Conservation (phyloP, 176 grass and related monocot species). For the Cenchrus purpureus region DNA sequence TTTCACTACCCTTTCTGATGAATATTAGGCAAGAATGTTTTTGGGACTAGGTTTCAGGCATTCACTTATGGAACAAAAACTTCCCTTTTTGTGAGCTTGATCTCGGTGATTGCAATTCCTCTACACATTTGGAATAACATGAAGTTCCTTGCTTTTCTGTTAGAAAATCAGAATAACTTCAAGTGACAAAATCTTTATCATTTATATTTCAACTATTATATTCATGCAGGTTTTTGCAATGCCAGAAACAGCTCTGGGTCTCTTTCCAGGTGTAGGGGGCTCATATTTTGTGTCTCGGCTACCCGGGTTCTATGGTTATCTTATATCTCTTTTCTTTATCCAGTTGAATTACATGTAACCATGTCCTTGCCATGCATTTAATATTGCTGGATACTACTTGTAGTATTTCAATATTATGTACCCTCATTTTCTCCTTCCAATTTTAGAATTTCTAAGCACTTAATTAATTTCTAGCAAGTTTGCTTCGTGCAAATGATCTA, state of each 20-base stretch:
- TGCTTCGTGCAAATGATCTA: neutral
- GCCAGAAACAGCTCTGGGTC: constrained; percentile 88
- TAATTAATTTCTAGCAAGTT: neutral
- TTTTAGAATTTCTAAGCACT: constrained; percentile 1
- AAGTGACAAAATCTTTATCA: neutral
- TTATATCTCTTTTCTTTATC: constrained; percentile 25
- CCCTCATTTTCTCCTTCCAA: neutral
- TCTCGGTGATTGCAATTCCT: neutral
- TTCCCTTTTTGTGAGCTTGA: neutral
- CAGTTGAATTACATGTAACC: neutral
- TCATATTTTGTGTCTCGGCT: constrained; percentile 91
- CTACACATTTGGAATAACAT: neutral
- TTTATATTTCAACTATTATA: constrained; percentile 26
- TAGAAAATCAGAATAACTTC: neutral
- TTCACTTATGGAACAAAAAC: no score
- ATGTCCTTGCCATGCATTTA: neutral
- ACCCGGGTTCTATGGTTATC: constrained; percentile 81
- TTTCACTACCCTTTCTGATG: no score
- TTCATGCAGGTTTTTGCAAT: constrained; percentile 83
- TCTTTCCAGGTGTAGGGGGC: constrained; percentile 83
- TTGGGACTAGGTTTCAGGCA: no score
- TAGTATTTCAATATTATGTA: neutral
- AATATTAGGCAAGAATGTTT: no score
- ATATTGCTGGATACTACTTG: neutral
- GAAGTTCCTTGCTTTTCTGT: neutral